phyloP scores from a whole-genome alignment of 2,329 filamentous ascomycete genomes.

The Rugonectria rugulosa region DNA sequence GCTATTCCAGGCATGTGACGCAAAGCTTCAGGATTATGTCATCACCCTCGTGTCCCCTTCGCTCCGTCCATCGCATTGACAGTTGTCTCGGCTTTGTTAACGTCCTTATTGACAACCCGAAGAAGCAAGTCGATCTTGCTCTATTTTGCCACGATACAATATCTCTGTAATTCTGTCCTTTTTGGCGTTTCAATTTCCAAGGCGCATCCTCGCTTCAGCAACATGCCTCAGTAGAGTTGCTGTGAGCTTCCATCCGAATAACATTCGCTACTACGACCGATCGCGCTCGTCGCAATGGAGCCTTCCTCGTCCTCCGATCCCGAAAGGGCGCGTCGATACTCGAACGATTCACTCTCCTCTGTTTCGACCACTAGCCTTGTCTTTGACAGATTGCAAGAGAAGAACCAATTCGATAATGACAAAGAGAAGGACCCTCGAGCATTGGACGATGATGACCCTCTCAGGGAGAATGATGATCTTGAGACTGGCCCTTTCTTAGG shows the following conservation, averaged over 20 bases:
- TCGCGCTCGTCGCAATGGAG: slow-evolving; percentile 22
- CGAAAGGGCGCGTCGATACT: slow-evolving; percentile 41
- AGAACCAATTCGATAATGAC: slow-evolving; percentile 46
- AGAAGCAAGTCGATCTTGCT: slow-evolving; percentile 26
- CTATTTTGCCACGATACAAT: slow-evolving; percentile 1
- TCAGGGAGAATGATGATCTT: slow-evolving; percentile 48
- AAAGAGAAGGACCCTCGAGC: slow-evolving; percentile 43
- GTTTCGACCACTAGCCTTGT: slow-evolving; percentile 86
- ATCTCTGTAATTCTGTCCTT: slow-evolving; percentile 15
- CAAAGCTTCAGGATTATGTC: slow-evolving; percentile 30
- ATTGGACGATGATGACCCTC: slow-evolving; percentile 54
- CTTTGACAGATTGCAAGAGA: slow-evolving; percentile 77
- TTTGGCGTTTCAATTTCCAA: slow-evolving; percentile 6
- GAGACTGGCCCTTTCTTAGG: slow-evolving; percentile 64
- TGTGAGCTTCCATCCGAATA: too few relatives aligned
- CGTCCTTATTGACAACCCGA: slow-evolving; percentile 35
- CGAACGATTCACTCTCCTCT: slow-evolving; percentile 71
- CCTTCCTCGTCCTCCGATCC: slow-evolving; percentile 27
- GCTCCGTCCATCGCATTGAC: too few relatives aligned
- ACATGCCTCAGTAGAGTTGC: slow-evolving; percentile 34
- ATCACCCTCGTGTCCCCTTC: too few relatives aligned
- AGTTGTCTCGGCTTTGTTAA: too few relatives aligned
- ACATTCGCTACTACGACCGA: slow-evolving; percentile 14
- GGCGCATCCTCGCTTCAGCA: slow-evolving; percentile 22
- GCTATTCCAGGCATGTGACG: slow-evolving; percentile 9